Evolutionary conservation across 106 monocot genomes (phyloP).

Genomic region (Ottelia alismoides): DNA sequence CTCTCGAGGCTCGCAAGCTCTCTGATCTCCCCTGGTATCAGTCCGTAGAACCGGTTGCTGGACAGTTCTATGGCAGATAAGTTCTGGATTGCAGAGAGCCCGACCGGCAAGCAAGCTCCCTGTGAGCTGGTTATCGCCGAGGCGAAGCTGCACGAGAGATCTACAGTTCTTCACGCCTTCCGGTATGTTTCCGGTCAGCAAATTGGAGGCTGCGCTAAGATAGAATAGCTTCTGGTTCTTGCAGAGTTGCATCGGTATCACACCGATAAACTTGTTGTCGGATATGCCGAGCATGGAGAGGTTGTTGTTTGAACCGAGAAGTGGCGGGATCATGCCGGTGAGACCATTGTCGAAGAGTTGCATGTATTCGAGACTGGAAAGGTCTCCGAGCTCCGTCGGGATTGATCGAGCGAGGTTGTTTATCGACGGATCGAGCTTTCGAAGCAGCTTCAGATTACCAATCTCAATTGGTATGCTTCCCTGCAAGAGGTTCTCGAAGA

Average conservation of each 20-base stretch:
- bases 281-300: slow-evolving; percentile 66
- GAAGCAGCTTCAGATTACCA: slow-evolving; percentile 25
- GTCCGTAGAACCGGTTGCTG: slow-evolving; percentile 56
- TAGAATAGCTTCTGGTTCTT: slow-evolving; percentile 40
- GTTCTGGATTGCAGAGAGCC: slow-evolving; percentile 41
- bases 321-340: slow-evolving; percentile 46
- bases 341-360: slow-evolving; percentile 59
- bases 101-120: slow-evolving; percentile 60
- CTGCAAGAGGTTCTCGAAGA: slow-evolving; percentile 61
- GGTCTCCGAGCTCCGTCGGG: slow-evolving; percentile 51
- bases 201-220: slow-evolving; percentile 59
- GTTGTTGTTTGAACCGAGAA: slow-evolving; percentile 47
- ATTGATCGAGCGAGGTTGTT: slow-evolving; percentile 59
- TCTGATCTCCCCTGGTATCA: slow-evolving; percentile 50
- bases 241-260: slow-evolving; percentile 47
- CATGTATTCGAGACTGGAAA: slow-evolving; percentile 42
- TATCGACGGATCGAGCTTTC: slow-evolving; percentile 56
- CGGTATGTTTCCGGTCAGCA: slow-evolving; percentile 61
- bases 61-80: slow-evolving; percentile 53
- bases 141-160: slow-evolving; percentile 42
- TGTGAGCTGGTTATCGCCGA: slow-evolving; percentile 55
- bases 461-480: slow-evolving; percentile 62
- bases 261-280: slow-evolving; percentile 40
- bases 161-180: slow-evolving; percentile 48
- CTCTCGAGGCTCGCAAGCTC: slow-evolving; percentile 43